Percentiles rank a stretch among this genome's conserved stretches.
Conservation (phyloP, 352 stramenopile genomes). For the Globisporangium spinosum region DNA sequence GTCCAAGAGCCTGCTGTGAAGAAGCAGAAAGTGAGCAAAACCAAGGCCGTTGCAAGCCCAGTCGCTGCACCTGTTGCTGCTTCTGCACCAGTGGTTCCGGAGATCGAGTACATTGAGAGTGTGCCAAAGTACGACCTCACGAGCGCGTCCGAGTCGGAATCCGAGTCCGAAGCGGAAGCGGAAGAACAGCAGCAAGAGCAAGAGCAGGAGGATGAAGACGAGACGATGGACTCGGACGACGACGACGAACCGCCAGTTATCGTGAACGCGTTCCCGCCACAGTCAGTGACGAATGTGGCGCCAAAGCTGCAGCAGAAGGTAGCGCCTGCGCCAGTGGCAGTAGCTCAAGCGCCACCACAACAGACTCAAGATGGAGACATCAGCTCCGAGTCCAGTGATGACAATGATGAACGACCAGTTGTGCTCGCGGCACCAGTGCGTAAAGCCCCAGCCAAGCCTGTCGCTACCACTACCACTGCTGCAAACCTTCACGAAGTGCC, state of each 20-base stretch:
- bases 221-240: conserved; percentile 12
- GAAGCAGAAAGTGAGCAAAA: conserved; percentile 20
- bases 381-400: conserved; percentile 43
- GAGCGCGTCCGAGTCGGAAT: conserved; percentile 44
- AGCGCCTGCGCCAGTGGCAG: not conserved
- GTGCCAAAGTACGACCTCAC: conserved; percentile 56
- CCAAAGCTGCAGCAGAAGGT: not conserved
- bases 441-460: conserved; percentile 3
- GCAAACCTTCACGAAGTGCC: conserved; percentile 2
- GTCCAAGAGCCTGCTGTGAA: conserved; percentile 18
- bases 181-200: conserved; percentile 16
- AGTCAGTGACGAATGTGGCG: not conserved
- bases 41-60: not conserved
- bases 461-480: not conserved
- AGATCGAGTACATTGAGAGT: conserved; percentile 44
- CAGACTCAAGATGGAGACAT: conserved; percentile 9
- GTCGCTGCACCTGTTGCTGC: not conserved
- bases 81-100: not conserved
- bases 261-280: not conserved
- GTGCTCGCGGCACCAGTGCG: conserved; percentile 11
- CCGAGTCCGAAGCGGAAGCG: conserved; percentile 16
- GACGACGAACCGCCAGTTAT: not conserved
- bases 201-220: conserved; percentile 1
- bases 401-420: conserved; percentile 28
- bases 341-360: conserved; percentile 3